Evolutionary conservation across 768 basidiomycete species (phyloP).

Genomic region (Lactifluus volemus): DNA sequence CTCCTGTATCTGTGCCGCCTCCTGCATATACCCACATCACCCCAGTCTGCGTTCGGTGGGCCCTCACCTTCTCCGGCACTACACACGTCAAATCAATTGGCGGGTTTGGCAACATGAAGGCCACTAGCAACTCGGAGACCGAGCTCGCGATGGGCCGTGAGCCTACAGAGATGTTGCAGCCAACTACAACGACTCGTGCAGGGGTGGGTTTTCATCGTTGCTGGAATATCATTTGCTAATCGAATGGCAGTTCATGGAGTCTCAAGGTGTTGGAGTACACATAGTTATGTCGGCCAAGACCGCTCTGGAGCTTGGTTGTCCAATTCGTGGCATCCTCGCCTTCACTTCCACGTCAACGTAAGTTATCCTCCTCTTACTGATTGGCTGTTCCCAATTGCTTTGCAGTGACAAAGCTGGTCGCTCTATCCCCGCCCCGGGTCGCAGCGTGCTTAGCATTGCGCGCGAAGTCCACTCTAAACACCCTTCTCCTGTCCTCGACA

Average conservation of each 20-base stretch:
- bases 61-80: no score
- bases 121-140: conserved; percentile 92
- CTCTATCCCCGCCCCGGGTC: conserved; percentile 94
- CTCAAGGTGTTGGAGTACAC: conserved; percentile 93
- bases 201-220: conserved; percentile 48
- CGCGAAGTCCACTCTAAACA: conserved; percentile 75
- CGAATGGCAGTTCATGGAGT: conserved; percentile 76
- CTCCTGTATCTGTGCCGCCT: no score
- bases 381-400: neutral
- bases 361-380: conserved; percentile 25
- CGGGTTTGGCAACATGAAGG: conserved; percentile 99
- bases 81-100: no score
- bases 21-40: no score
- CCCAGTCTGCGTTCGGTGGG: no score
- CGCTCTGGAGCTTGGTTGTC: conserved; percentile 87
- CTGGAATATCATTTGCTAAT: neutral
- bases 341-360: conserved; percentile 96
- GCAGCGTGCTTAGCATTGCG: conserved; percentile 83
- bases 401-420: conserved; percentile 95
- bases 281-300: conserved; percentile 96
- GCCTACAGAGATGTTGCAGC: conserved; percentile 97
- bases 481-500: conserved; percentile 69
- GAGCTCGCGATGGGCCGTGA: conserved; percentile 99
- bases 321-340: conserved; percentile 87
- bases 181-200: conserved; percentile 90